Percentiles rank a stretch among this genome's conserved stretches.
phyloP scores from a whole-genome alignment of 1,284 basidiomycete species.

The Hortiboletus rubellus region DNA sequence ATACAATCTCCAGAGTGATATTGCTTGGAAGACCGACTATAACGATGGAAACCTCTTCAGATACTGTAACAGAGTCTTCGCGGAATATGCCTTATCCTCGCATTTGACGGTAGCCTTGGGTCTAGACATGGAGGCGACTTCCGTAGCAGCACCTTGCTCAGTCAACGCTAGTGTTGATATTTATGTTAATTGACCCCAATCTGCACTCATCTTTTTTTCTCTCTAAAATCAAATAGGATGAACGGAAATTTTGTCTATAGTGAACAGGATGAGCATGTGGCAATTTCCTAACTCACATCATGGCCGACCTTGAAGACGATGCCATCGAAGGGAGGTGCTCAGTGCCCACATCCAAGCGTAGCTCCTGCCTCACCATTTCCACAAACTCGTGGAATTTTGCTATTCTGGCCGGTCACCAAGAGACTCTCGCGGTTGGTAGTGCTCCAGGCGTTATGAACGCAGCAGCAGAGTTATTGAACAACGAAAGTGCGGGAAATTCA shows the following conservation, averaged over 20 bases:
- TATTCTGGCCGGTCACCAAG: slow-evolving; percentile 15
- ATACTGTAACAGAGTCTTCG: slow-evolving; percentile 1
- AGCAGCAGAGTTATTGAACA: slow-evolving; percentile 12
- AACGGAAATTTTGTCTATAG: slow-evolving; percentile 9
- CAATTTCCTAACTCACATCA: slow-evolving; percentile 1
- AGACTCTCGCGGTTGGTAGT: slow-evolving; percentile 13
- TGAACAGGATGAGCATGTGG: not conserved
- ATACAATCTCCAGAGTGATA: slow-evolving; percentile 7
- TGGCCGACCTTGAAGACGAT: slow-evolving; percentile 11
- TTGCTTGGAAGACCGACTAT: slow-evolving; percentile 10
- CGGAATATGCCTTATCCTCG: slow-evolving; percentile 9
- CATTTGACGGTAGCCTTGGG: slow-evolving; percentile 7
- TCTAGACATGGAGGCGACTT: slow-evolving; percentile 15
- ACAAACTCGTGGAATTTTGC: slow-evolving; percentile 6
- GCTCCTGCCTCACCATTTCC: not conserved
- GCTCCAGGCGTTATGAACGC: slow-evolving; percentile 11
- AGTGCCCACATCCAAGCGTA: not conserved
- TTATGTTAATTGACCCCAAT: not conserved
- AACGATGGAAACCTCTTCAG: slow-evolving; percentile 11
- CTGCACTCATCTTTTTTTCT: slow-evolving; percentile 3
- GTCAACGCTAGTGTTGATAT: slow-evolving; percentile 4
- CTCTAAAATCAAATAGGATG: not conserved
- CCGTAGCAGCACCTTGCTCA: slow-evolving; percentile 13
- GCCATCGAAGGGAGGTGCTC: not conserved
- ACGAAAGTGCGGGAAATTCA: slow-evolving; percentile 7